Conservation (phyloP, 306 rosid species). For the Geum urbanum region DNA sequence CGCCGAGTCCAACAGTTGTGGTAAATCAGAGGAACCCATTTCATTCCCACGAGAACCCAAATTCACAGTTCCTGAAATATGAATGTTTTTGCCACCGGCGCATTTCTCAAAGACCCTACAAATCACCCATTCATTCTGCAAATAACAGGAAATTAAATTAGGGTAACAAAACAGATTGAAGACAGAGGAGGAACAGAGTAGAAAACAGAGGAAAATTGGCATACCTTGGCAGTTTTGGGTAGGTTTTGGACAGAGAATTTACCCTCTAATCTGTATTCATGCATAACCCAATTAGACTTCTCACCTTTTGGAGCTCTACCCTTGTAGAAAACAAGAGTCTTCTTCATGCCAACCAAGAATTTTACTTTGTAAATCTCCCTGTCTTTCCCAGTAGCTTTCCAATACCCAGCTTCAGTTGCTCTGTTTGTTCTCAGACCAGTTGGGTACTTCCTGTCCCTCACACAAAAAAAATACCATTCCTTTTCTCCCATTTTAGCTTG, state of each 20-base stretch:
- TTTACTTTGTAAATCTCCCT: slow-evolving; percentile 80
- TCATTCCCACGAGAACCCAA: slow-evolving; percentile 41
- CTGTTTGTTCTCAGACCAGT: slow-evolving; percentile 93
- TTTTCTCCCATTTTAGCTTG: slow-evolving; percentile 97
- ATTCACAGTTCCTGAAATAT: slow-evolving; percentile 52
- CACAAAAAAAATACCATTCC: slow-evolving; percentile 97
- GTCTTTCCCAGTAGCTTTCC: slow-evolving; percentile 98
- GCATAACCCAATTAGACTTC: slow-evolving; percentile 94
- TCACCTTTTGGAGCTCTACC: slow-evolving; percentile 99
- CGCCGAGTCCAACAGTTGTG: slow-evolving; percentile 66
- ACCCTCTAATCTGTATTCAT: slow-evolving; percentile 88
- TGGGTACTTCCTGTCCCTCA: slow-evolving; percentile 89
- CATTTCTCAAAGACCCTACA: slow-evolving; percentile 84
- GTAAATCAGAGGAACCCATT: slow-evolving; percentile 45
- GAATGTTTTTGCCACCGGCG: slow-evolving; percentile 69
- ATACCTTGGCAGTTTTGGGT: slow-evolving; percentile 87
- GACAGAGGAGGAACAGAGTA: background rate
- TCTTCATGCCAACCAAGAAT: slow-evolving; percentile 91
- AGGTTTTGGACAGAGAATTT: slow-evolving; percentile 67
- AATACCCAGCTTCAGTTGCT: slow-evolving; percentile 90
- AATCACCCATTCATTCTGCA: slow-evolving; percentile 96
- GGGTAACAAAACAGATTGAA: background rate
- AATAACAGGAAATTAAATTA: background rate
- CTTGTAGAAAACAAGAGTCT: slow-evolving; percentile 82
- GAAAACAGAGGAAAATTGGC: background rate